These are phyloP conservation scores for Blumeria hordei DNA, from an alignment of 2,329 filamentous ascomycete species.

Conservation along the genomic window DNA sequence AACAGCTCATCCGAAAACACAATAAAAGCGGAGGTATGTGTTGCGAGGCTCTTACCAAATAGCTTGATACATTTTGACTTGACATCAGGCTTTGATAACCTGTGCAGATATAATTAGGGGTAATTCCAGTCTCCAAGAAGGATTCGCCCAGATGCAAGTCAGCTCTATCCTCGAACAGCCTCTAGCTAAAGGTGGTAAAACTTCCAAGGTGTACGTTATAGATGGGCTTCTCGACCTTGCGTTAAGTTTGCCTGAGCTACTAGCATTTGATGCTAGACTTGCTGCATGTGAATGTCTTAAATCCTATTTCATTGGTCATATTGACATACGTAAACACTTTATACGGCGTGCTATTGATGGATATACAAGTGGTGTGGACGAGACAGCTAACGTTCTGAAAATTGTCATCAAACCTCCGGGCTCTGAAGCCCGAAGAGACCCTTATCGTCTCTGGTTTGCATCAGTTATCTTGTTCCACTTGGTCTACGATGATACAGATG, in stretches of 20 bases:
- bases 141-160: conserved; percentile 71
- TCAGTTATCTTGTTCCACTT: conserved; percentile 70
- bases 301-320: conserved; percentile 69
- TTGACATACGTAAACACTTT: conserved; percentile 65
- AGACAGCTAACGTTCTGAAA: conserved; percentile 70
- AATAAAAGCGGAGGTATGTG: conserved; percentile 53
- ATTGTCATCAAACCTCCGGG: conserved; percentile 48
- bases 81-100: conserved; percentile 44
- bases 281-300: conserved; percentile 79
- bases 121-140: conserved; percentile 60
- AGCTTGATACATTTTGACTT: background rate
- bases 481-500: conserved; percentile 52
- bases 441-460: conserved; percentile 78
- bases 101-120: conserved; percentile 75
- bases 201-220: conserved; percentile 58
- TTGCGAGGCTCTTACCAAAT: background rate
- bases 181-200: conserved; percentile 17
- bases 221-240: conserved; percentile 73
- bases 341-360: conserved; percentile 73
- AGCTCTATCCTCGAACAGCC: conserved; percentile 23
- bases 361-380: conserved; percentile 50
- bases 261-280: conserved; percentile 56
- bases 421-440: conserved; percentile 41
- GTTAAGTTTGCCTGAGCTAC: conserved; percentile 38
- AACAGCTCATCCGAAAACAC: conserved; percentile 43